Conservation (phyloP, 2,329 filamentous ascomycete genomes). For the Xylaria sp. region DNA sequence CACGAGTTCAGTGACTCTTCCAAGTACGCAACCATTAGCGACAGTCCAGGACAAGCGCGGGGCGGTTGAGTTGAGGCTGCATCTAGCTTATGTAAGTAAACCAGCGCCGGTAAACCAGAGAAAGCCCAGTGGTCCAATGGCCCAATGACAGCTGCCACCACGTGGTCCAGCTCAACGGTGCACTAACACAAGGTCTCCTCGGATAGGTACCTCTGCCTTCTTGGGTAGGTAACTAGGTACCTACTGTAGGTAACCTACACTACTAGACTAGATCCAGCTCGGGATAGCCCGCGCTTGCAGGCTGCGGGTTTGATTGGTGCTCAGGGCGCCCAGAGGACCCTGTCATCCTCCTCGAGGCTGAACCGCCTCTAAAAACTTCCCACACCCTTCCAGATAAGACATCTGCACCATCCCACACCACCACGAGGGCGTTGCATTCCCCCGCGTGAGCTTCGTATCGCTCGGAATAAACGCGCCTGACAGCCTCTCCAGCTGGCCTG, state of each 20-base stretch:
- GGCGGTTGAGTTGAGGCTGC: too few species aligned
- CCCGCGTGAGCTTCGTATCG: constrained; percentile 39
- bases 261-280: constrained; percentile 4
- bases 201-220: too few species aligned
- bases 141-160: constrained; percentile 22
- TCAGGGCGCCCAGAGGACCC: background rate
- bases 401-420: constrained; percentile 37
- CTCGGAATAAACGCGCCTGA: constrained; percentile 35
- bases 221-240: background rate
- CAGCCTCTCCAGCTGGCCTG: constrained; percentile 25
- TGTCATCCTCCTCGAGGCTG: constrained; percentile 30
- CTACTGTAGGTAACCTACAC: background rate
- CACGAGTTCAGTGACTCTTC: constrained; percentile 19
- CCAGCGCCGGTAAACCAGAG: too few species aligned
- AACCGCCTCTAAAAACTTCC: constrained; percentile 24
- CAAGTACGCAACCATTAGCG: constrained; percentile 2
- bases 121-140: too few species aligned
- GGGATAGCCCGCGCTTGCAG: constrained; percentile 12
- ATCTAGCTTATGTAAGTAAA: too few species aligned
- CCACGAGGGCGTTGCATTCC: constrained; percentile 37
- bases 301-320: constrained; percentile 6
- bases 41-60: background rate
- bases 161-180: background rate
- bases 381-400: constrained; percentile 15
- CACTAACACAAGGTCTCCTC: too few species aligned